Base-by-base conservation (phyloP, 176 grass and related monocot genomes). In the Rhynchospora tenuis region DNA sequence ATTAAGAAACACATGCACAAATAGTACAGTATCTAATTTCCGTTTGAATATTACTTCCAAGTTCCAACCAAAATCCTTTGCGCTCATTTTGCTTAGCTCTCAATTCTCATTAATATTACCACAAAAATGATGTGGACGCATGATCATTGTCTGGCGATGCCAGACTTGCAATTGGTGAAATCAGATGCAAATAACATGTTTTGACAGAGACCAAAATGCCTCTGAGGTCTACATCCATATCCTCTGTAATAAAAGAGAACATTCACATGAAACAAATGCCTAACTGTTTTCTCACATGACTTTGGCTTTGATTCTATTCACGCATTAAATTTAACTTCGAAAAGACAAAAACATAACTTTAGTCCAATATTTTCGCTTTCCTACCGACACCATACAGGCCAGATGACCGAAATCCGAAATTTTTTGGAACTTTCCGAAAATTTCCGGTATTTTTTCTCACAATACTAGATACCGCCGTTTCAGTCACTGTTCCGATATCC, bases 281-380 rank as follows among this genome's bases (percentile, higher is more conserved):
- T 16, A 33, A 78, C 48, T 78, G 73, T 78, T 78, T 78, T 27
- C 24, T 78, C 47, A 78, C 73, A 78, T 78, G 48, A 78, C 7
- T 78, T 15, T 56, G 73, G 23, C n/a, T 9, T 65, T 31, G 12
- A 23, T 78, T 78, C 57, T 54, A 55, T 78, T 48, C 48, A 57
- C 57, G 47, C 20, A 57, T 26, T 78, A 78, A 78, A 78, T 78
- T 70, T 70, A 5, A 8, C 27, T 33, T 70, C 42, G 10, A 33
- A 31, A 31, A 29, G 9, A 7, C 15, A 70, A 33, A 13, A 70
- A 31, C 24, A 69, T 29, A 69, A 69, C 5, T 38, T 70, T 51
- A 51, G 2, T n/a, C n/a, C n/a, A n/a, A n/a, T n/a, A n/a, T n/a
- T n/a, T n/a, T n/a, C n/a, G n/a, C n/a, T n/a, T n/a, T n/a, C n/a